Base-by-base conservation (phyloP, 2,329 filamentous ascomycete genomes). In the Alternaria dauci region DNA sequence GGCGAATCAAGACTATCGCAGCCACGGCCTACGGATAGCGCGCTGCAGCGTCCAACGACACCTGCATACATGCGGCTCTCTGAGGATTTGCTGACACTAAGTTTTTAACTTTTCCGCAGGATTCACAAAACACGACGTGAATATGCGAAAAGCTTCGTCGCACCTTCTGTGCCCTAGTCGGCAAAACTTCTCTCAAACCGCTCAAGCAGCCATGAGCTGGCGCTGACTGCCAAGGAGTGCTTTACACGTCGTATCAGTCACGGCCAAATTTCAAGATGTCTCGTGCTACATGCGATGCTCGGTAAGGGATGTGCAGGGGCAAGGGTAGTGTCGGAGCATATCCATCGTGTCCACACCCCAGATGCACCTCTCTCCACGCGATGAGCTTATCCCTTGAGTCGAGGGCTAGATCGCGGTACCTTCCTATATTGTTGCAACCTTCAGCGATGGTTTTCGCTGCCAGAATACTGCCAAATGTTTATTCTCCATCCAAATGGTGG, bases 1-100 rank as follows among this genome's bases (percentile, higher is more conserved):
- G 44, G 58, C 72, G 63, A 75, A 76, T 76, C 69, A 75, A 39
- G 61, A 71, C 67, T 58, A 70, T 72, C 67, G 51, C 52, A 54
- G 63, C 62, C 68, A 65, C 68, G 64, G 56, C 50, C 44, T 58
- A 50, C 51, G 41, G 55, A 61, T 70, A 69, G 67, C 63, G 63
- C 50, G 47, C 60, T 65, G 62, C 58, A 50, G n/a, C 55, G 25
- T 52, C 36, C 47, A 56, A 68, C 67, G 54, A 69, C 65, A 67
- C 34, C 38, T 41, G 38, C 38, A 51, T 47, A 26, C 16, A 32
- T 62, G 58, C 54, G 64, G 57, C 65, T 65, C 57, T 44, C 48
- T 39, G 41, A 53, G 30, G 32, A 53, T 26, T 41, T 34, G 53
- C 54, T 30, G 14, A 41, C 20, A 39, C 18, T 18, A 39, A 16